phyloP scores from a whole-genome alignment of 805 yeast genomes.

The Maudiozyma pseudohumilis region DNA sequence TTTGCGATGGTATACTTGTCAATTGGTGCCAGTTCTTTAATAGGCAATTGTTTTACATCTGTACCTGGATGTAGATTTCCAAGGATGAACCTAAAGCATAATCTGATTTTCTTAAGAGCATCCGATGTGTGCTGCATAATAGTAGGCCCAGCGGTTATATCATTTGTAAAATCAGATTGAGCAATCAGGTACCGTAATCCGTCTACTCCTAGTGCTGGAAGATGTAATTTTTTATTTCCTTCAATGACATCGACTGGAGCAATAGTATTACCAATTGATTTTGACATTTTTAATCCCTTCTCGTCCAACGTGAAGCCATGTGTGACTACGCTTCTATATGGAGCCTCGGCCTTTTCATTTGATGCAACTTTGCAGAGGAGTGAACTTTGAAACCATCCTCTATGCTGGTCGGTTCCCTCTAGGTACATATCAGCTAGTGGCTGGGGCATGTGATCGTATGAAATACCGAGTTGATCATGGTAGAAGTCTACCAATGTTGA shows the following conservation, averaged over 20 bases:
- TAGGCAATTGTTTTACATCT: constrained; percentile 28
- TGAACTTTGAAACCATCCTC: constrained; percentile 99
- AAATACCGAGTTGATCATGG: constrained; percentile 27
- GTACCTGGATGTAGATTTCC: constrained; percentile 57
- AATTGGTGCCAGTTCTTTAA: constrained; percentile 33
- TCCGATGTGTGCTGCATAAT: constrained; percentile 71
- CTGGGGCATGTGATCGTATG: constrained; percentile 25
- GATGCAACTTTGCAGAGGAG: constrained; percentile 63
- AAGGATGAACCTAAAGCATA: constrained; percentile 68
- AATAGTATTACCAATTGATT: constrained; percentile 77
- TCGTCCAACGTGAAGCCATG: constrained; percentile 92
- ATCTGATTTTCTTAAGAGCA: constrained; percentile 67
- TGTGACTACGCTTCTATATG: constrained; percentile 69
- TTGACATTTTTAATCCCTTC: constrained; percentile 85
- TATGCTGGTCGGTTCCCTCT: constrained; percentile 97
- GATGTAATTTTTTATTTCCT: constrained; percentile 40
- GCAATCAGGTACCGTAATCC: constrained; percentile 90
- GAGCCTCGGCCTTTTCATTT: constrained; percentile 35
- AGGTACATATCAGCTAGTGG: constrained; percentile 71
- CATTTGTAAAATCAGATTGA: constrained; percentile 75
- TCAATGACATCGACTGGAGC: constrained; percentile 57
- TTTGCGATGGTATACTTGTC: constrained; percentile 59
- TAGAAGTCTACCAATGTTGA: constrained; percentile 30
- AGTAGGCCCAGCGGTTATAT: constrained; percentile 63
- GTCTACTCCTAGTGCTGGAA: constrained; percentile 74